phyloP scores from a whole-genome alignment of 768 basidiomycete species.

The Mycena crocata region DNA sequence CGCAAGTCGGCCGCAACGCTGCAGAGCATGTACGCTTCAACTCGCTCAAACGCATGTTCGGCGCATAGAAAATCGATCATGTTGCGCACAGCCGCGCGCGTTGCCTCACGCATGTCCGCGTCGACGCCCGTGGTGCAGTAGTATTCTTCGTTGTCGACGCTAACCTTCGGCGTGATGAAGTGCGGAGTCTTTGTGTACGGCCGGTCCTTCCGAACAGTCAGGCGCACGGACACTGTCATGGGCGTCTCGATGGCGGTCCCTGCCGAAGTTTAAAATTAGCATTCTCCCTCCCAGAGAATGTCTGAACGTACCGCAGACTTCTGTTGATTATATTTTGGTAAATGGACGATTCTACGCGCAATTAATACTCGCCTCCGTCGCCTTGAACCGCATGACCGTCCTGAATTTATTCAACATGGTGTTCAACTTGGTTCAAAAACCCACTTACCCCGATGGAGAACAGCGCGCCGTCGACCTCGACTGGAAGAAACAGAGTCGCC shows the following conservation, averaged over 20 bases:
- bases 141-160: slow-evolving; percentile 51
- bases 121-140: slow-evolving; percentile 72
- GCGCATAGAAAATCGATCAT: slow-evolving; percentile 67
- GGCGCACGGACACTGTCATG: slow-evolving; percentile 64
- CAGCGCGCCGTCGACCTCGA: slow-evolving; percentile 69
- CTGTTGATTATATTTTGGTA: slow-evolving; percentile 42
- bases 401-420: slow-evolving; percentile 41
- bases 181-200: slow-evolving; percentile 70
- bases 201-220: slow-evolving; percentile 68
- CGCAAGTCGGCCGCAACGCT: slow-evolving; percentile 69
- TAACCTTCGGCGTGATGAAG: slow-evolving; percentile 52
- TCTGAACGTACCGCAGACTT: slow-evolving; percentile 64
- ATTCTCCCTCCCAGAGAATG: neutral
- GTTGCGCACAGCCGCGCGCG: slow-evolving; percentile 64
- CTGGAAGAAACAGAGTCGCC: slow-evolving; percentile 66
- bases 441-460: slow-evolving; percentile 72
- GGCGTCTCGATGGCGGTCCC: slow-evolving; percentile 76
- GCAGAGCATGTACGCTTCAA: slow-evolving; percentile 70
- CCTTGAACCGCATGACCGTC: slow-evolving; percentile 78
- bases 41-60: slow-evolving; percentile 55
- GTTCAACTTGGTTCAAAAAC: neutral
- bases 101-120: slow-evolving; percentile 65
- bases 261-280: slow-evolving; percentile 27
- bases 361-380: slow-evolving; percentile 63
- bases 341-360: neutral